phyloP scores from a whole-genome alignment of 1,139 yeast genomes.

The Magnusiomyces ingens region DNA sequence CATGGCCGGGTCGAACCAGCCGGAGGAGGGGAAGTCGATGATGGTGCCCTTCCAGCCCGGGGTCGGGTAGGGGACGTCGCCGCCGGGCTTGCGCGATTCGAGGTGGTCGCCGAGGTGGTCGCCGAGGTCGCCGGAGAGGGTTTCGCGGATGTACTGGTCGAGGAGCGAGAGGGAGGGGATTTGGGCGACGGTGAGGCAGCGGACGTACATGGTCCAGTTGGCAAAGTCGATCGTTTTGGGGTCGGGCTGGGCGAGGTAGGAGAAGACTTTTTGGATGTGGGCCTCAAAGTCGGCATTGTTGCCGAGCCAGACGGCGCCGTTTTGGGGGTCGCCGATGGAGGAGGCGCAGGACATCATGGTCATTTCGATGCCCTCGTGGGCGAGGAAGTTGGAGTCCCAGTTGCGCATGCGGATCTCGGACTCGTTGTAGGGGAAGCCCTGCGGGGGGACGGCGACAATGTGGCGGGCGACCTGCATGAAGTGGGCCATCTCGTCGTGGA shows the following conservation, averaged over 20 bases:
- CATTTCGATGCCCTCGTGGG: conserved; percentile 75
- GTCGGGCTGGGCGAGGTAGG: conserved; percentile 13
- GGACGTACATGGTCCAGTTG: conserved; percentile 34
- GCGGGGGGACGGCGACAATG: conserved; percentile 27
- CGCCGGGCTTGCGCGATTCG: conserved; percentile 23
- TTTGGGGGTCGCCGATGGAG: conserved; percentile 33
- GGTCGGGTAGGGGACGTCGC: conserved; percentile 1
- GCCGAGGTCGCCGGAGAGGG: conserved; percentile 14
- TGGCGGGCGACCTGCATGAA: conserved; percentile 26
- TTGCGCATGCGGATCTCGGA: conserved; percentile 36
- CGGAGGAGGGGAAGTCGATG: conserved; percentile 76
- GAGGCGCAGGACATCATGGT: conserved; percentile 80
- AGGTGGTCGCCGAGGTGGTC: conserved; percentile 39
- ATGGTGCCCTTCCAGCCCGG: conserved; percentile 10
- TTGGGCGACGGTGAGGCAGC: conserved; percentile 47
- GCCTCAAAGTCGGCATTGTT: conserved; percentile 51
- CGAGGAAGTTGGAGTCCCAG: conserved; percentile 69
- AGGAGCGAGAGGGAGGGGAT: conserved; percentile 40
- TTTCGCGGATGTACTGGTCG: conserved; percentile 26
- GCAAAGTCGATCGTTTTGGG: conserved; percentile 12
- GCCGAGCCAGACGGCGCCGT: conserved; percentile 61
- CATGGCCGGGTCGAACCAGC: conserved; percentile 31
- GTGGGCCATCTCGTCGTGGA: conserved; percentile 22
- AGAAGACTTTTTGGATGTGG: conserved; percentile 20
- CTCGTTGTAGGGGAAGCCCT: conserved; percentile 18